phyloP scores from a whole-genome alignment of 768 basidiomycete genomes.

The Dacryopinax spathularia region DNA sequence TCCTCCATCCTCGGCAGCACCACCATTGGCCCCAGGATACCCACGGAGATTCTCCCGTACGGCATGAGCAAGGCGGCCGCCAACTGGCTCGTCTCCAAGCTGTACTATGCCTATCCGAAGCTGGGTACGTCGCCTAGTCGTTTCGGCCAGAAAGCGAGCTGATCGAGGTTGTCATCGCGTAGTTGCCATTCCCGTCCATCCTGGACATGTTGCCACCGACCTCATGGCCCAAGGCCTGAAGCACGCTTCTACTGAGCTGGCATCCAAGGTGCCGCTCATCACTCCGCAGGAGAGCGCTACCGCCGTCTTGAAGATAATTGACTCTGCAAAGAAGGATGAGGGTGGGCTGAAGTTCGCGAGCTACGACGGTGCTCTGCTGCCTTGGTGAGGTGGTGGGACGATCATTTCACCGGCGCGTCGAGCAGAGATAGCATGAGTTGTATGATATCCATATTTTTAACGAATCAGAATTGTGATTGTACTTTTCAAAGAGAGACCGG shows the following conservation, averaged over 20 bases:
- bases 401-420: too few relatives aligned
- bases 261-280: neutral
- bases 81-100: constrained; percentile 11
- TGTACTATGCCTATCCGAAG: neutral
- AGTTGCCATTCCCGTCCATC: neutral
- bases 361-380: neutral
- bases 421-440: neutral
- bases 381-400: neutral
- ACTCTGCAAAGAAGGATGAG: neutral
- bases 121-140: neutral
- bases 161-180: neutral
- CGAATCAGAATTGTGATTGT: neutral
- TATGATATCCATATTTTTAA: neutral
- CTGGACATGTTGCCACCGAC: constrained; percentile 1
- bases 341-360: neutral
- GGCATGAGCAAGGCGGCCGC: constrained; percentile 12
- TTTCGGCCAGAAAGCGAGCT: neutral
- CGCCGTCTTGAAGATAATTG: neutral
- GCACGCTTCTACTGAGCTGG: neutral
- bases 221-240: neutral
- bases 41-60: neutral
- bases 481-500: too few relatives aligned
- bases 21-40: neutral
- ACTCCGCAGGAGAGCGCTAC: neutral
- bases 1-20: constrained; percentile 7